Percentiles rank a stretch among this genome's conserved stretches.
These are phyloP conservation scores for Jacaranda copaia DNA, from an alignment of 257 asterid genomes.

Conservation along the genomic window DNA sequence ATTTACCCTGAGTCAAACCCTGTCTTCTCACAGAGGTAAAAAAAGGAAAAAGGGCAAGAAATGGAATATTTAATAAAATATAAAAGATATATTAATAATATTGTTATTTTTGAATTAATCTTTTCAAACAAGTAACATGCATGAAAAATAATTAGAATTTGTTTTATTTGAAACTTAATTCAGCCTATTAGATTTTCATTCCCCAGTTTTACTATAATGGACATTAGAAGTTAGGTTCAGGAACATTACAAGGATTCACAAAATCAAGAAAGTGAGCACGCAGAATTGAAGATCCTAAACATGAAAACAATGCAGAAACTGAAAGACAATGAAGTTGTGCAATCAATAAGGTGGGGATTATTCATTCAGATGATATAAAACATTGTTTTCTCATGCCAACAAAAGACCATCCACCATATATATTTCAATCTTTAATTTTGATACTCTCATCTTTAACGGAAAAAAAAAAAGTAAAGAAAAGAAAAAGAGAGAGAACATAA, in stretches of 20 bases:
- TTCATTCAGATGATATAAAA: background rate
- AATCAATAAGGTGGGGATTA: background rate
- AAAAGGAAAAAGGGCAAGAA: too few relatives aligned
- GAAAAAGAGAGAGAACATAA: background rate
- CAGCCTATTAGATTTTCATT: too few relatives aligned
- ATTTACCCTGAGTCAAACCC: too few relatives aligned
- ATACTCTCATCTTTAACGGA: background rate
- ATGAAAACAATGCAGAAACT: background rate
- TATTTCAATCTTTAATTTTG: background rate
- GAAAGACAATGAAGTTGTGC: too few relatives aligned
- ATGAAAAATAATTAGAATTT: too few relatives aligned
- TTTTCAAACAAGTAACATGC: too few relatives aligned
- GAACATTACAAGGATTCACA: constrained; percentile 11
- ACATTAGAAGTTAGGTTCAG: background rate
- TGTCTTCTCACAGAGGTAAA: too few relatives aligned
- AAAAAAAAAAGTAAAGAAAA: background rate
- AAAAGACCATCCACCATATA: constrained; percentile 14
- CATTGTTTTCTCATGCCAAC: background rate
- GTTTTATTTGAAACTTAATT: too few relatives aligned
- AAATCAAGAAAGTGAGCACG: background rate
- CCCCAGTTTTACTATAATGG: too few relatives aligned
- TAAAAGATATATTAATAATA: too few relatives aligned
- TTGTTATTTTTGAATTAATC: too few relatives aligned
- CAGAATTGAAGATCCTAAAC: constrained; percentile 1
- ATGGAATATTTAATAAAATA: too few relatives aligned